Percentiles rank a stretch among this genome's conserved stretches.
Evolutionary conservation across 768 basidiomycete genomes (phyloP).

Genomic region (Peribolospora kevripleyi): DNA sequence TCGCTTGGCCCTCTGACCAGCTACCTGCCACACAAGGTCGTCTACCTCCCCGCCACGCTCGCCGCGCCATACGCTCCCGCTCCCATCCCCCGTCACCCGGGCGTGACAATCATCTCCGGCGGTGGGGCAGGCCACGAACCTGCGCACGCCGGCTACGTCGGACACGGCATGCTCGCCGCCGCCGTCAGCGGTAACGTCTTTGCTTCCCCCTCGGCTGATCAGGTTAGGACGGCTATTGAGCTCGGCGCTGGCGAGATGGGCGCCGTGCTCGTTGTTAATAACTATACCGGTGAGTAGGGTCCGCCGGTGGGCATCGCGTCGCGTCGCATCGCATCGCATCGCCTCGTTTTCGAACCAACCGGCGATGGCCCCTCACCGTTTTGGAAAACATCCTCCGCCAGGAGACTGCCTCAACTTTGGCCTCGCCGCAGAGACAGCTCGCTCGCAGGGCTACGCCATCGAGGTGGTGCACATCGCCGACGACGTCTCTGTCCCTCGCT

Average conservation of each 20-base stretch:
- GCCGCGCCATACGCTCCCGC: constrained; percentile 2
- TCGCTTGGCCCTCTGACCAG: no score
- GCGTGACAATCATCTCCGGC: constrained; percentile 53
- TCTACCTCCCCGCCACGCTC: constrained; percentile 22
- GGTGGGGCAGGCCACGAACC: constrained; percentile 73
- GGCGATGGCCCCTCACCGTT: no score
- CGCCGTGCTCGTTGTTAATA: background rate
- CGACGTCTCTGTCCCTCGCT: constrained; percentile 62
- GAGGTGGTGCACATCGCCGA: constrained; percentile 67
- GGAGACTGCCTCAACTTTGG: constrained; percentile 83
- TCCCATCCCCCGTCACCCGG: constrained; percentile 1
- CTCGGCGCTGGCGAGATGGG: background rate
- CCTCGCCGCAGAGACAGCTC: constrained; percentile 60
- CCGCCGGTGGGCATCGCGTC: no score
- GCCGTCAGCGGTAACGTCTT: constrained; percentile 77
- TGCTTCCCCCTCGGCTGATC: constrained; percentile 65
- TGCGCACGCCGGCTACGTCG: constrained; percentile 71
- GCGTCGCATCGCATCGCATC: no score
- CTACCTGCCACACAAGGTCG: constrained; percentile 37
- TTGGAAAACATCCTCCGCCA: background rate
- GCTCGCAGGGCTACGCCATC: constrained; percentile 40
- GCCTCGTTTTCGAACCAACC: no score
- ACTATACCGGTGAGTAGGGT: constrained; percentile 11
- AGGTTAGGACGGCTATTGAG: constrained; percentile 58
- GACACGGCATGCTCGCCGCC: constrained; percentile 53